phyloP scores from a whole-genome alignment of 306 rosid species.

The Neltuma alba region DNA sequence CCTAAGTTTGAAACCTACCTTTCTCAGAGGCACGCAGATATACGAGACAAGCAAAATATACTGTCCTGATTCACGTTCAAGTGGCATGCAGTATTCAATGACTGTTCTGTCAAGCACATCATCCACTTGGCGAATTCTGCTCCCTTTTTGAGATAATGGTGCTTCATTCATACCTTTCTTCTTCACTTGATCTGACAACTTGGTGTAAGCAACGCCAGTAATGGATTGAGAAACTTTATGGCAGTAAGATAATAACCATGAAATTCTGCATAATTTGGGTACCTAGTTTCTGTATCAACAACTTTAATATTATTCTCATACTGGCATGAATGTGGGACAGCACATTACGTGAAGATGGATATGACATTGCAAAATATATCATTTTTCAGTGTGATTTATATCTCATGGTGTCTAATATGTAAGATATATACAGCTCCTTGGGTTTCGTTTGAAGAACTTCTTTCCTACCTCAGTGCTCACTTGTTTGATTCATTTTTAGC shows the following conservation, averaged over 20 bases:
- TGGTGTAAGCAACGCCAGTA: not conserved
- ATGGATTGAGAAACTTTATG: not conserved
- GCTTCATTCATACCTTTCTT: conserved; percentile 16
- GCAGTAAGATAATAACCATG: not conserved
- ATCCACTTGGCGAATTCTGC: not conserved
- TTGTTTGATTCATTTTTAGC: no score
- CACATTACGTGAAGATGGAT: not conserved
- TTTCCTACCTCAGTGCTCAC: no score
- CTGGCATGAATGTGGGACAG: not conserved
- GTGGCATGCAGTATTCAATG: not conserved
- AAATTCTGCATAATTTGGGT: not conserved
- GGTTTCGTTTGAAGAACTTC: no score
- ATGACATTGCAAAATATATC: not conserved
- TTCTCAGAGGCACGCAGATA: not conserved
- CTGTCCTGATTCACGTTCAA: not conserved
- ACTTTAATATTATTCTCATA: not conserved
- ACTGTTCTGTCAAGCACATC: not conserved
- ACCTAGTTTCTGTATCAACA: not conserved
- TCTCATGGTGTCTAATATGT: no score
- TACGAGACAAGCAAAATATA: not conserved
- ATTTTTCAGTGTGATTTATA: not conserved
- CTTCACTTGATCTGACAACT: not conserved
- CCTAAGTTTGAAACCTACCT: conserved; percentile 21
- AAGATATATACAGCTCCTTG: no score
- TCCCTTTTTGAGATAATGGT: not conserved